Conservation (phyloP, 2,329 filamentous ascomycete species). For the Chaetomium olivaceum region DNA sequence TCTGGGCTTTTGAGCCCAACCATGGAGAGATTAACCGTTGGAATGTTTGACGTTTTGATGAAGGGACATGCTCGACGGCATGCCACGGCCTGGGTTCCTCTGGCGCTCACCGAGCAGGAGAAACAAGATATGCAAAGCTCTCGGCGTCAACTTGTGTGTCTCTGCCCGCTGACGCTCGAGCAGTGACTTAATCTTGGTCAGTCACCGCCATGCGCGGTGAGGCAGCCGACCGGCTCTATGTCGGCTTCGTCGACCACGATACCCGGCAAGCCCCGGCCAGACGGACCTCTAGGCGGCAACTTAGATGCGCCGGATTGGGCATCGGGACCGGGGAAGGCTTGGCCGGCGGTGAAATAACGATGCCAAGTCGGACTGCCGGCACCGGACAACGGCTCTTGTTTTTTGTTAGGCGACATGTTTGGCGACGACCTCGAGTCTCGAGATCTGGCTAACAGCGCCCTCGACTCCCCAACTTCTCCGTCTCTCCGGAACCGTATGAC, state of each 20-base stretch:
- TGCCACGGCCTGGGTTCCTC: neutral
- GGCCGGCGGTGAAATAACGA: slow-evolving; percentile 2
- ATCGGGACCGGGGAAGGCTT: neutral
- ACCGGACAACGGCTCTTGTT: neutral
- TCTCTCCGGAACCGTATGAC: neutral
- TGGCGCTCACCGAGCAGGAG: neutral
- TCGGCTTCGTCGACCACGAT: neutral
- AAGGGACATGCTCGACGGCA: slow-evolving; percentile 12
- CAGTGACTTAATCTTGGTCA: neutral
- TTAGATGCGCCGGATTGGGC: neutral
- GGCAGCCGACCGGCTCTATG: slow-evolving; percentile 6
- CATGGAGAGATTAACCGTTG: slow-evolving; percentile 6
- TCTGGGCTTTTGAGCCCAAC: neutral
- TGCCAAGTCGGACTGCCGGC: slow-evolving; percentile 19
- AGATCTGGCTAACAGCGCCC: neutral
- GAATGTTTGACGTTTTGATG: slow-evolving; percentile 20
- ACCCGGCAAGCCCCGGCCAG: neutral
- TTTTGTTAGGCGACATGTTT: neutral
- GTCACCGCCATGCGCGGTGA: neutral
- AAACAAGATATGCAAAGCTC: neutral
- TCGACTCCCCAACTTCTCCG: neutral
- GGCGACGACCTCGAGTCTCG: neutral
- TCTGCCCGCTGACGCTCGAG: neutral
- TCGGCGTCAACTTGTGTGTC: neutral
- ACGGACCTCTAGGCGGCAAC: neutral